Evolutionary conservation across 2,329 filamentous ascomycete species (phyloP).

Genomic region (Fusarium sambucinum): DNA sequence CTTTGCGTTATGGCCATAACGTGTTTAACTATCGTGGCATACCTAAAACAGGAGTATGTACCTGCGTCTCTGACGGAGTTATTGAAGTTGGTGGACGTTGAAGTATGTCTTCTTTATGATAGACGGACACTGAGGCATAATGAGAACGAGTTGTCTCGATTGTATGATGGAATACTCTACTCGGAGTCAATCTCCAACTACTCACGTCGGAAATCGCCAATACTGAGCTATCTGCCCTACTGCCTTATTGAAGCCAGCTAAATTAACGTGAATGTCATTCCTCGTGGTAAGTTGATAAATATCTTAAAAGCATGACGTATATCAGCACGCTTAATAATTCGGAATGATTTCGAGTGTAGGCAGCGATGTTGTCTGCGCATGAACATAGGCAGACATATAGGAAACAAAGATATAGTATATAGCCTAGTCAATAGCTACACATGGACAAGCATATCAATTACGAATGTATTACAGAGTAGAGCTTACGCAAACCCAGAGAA

Average conservation of each 20-base stretch:
- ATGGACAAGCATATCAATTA: neutral
- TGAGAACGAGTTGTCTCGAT: neutral
- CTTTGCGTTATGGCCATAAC: neutral
- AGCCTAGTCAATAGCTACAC: neutral
- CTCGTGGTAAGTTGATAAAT: neutral
- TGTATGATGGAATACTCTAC: neutral
- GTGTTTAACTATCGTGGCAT: neutral
- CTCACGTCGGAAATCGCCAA: constrained; percentile 7
- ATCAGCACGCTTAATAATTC: neutral
- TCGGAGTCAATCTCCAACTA: neutral
- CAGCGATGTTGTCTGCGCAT: too few relatives aligned
- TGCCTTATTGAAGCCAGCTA: constrained; percentile 1
- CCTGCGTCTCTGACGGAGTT: neutral
- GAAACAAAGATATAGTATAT: neutral
- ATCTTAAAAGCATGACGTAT: neutral
- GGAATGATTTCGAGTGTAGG: neutral
- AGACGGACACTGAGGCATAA: neutral
- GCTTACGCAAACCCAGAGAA: neutral
- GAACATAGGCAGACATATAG: neutral
- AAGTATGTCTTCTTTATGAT: neutral
- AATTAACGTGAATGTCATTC: neutral
- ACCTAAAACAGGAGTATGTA: neutral
- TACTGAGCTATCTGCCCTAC: neutral
- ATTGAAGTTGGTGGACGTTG: neutral
- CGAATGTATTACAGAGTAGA: neutral